Percentiles rank a stretch among this genome's conserved stretches.
Evolutionary conservation across 2,329 filamentous ascomycete genomes (phyloP).

Genomic region (Didymella sp.): DNA sequence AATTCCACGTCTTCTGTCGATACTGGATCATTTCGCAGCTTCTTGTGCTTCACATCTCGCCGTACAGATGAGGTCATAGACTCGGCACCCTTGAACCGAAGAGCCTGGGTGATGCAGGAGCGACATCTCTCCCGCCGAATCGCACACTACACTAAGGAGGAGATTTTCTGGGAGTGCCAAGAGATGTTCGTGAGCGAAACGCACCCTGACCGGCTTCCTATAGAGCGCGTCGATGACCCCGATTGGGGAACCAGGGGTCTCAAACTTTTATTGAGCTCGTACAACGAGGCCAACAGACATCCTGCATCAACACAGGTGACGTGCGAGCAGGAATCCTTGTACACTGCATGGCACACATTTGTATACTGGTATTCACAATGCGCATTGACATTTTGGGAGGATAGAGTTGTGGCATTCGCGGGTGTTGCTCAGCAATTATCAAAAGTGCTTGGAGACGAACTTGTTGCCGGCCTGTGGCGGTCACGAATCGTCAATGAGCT

Average conservation of each 20-base stretch:
- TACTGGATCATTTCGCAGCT: not conserved
- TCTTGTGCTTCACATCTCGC: not conserved
- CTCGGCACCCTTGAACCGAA: not conserved
- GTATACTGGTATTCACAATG: not conserved
- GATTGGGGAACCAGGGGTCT: not conserved
- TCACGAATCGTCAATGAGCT: not conserved
- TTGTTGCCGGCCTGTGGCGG: conserved; percentile 1
- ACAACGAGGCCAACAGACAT: no score
- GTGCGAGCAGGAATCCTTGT: not conserved
- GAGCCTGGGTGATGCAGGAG: conserved; percentile 5
- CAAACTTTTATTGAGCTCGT: not conserved
- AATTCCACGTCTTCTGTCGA: not conserved
- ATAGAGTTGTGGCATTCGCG: not conserved
- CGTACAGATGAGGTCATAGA: not conserved
- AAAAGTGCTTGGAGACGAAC: not conserved
- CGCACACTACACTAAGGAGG: not conserved
- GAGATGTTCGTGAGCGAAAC: not conserved
- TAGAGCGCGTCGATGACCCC: not conserved
- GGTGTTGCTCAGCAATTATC: not conserved
- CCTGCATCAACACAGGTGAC: no score
- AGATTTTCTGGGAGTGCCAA: not conserved
- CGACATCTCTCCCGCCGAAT: not conserved
- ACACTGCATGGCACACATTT: not conserved
- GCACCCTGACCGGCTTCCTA: not conserved
- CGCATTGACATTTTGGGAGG: not conserved